These are phyloP conservation scores for Xylaria palmicola DNA, from an alignment of 495 filamentous ascomycete genomes.

Conservation along the genomic window DNA sequence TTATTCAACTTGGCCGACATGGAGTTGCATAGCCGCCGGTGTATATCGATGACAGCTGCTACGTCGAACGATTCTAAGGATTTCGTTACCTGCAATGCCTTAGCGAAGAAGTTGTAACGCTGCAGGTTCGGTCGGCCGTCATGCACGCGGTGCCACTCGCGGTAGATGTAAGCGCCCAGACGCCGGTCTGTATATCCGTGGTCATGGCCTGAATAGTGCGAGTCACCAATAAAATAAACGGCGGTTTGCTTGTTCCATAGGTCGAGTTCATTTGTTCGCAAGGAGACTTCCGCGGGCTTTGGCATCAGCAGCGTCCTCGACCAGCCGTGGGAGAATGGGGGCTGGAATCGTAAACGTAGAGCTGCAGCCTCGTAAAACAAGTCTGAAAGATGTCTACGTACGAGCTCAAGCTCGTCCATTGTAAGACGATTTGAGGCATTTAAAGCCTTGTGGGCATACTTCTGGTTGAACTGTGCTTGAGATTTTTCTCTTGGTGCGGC, in stretches of 20 bases:
- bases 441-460: constrained; percentile 20
- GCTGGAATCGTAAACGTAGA: constrained; percentile 7
- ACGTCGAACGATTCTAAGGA: constrained; percentile 11
- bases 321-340: constrained; percentile 18
- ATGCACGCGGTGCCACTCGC: constrained; percentile 18
- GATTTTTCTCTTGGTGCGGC: constrained; percentile 12
- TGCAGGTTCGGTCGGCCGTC: constrained; percentile 23
- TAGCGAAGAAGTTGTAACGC: constrained; percentile 22
- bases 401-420: constrained; percentile 18
- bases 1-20: constrained; percentile 12
- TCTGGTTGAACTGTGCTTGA: constrained; percentile 17
- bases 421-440: constrained; percentile 18
- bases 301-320: constrained; percentile 16
- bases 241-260: constrained; percentile 23
- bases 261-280: constrained; percentile 15
- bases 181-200: constrained; percentile 20
- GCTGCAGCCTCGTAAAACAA: constrained; percentile 18
- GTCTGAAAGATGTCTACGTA: constrained; percentile 23
- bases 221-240: constrained; percentile 21
- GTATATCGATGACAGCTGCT: constrained; percentile 19
- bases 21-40: constrained; percentile 10
- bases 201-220: constrained; percentile 10
- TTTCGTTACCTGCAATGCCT: constrained; percentile 17
- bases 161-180: constrained; percentile 23
- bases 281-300: constrained; percentile 14